Conservation (phyloP, 1,139 yeast species). For the Pneumocystis sp. region DNA sequence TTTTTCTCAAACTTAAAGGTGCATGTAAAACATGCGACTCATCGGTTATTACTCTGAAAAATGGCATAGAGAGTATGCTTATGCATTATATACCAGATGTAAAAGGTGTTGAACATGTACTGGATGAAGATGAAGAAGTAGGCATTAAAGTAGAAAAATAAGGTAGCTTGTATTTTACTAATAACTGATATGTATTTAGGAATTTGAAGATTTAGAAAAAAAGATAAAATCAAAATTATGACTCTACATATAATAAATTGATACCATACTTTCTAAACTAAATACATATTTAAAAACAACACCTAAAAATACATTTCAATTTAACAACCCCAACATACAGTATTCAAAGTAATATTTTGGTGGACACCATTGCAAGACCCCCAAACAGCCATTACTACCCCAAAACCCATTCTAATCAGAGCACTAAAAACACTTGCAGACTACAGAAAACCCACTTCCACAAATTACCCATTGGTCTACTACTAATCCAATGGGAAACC, state of each 20-base stretch:
- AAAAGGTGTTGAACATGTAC: conserved; percentile 52
- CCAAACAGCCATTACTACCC: too few relatives aligned
- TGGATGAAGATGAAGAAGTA: conserved; percentile 44
- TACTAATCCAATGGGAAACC: not conserved
- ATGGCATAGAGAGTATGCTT: conserved; percentile 73
- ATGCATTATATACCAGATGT: conserved; percentile 77
- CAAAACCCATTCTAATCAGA: not conserved
- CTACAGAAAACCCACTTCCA: not conserved
- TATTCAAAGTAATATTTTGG: too few relatives aligned
- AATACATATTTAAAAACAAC: too few relatives aligned
- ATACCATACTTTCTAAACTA: too few relatives aligned
- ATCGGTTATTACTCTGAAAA: conserved; percentile 60
- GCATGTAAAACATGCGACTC: conserved; percentile 72
- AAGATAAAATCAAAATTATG: not conserved
- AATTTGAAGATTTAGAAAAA: not conserved
- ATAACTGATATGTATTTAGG: not conserved
- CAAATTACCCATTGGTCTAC: not conserved
- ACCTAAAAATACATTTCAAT: too few relatives aligned
- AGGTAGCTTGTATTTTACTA: conserved; percentile 3
- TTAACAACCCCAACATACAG: too few relatives aligned
- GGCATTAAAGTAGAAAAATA: conserved; percentile 60
- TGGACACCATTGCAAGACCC: too few relatives aligned
- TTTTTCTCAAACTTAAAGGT: conserved; percentile 60
- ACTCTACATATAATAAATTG: not conserved
- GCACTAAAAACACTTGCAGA: not conserved